A percentile compares a stretch with the other conserved stretches of the same genome.
phyloP scores from a whole-genome alignment of 2,329 filamentous ascomycete species.

The Penicillium sp. region DNA sequence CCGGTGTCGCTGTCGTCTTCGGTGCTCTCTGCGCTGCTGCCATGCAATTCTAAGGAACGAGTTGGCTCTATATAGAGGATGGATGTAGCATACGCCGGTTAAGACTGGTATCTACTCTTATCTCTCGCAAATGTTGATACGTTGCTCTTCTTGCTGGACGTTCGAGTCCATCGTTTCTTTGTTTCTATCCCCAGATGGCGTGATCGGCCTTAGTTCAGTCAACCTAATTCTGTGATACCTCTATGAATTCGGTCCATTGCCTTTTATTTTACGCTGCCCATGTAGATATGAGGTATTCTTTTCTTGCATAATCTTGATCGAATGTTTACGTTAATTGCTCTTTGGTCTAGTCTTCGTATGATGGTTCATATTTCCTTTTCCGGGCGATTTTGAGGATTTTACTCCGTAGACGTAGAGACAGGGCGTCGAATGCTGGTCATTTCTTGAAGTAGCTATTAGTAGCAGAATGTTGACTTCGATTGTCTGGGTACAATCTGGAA shows the following conservation, averaged over 20 bases:
- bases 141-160: conserved; percentile 4
- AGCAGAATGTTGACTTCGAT: no score
- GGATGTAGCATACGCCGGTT: background rate
- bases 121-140: background rate
- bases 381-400: no score
- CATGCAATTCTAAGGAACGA: conserved; percentile 26
- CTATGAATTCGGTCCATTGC: background rate
- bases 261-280: background rate
- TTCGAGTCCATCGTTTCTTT: background rate
- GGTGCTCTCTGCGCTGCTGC: conserved; percentile 25
- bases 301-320: background rate
- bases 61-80: background rate
- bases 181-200: background rate
- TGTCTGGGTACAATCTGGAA: no score
- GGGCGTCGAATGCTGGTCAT: no score
- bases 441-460: no score
- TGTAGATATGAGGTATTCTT: conserved; percentile 3
- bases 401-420: no score
- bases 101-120: background rate
- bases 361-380: no score
- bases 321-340: background rate
- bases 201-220: background rate
- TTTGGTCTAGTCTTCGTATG: background rate
- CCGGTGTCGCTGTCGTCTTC: conserved; percentile 25
- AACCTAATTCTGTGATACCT: conserved; percentile 6